Evolutionary conservation across 192 early-diverging fungal species (phyloP).

Genomic region (Gigaspora rosea): DNA sequence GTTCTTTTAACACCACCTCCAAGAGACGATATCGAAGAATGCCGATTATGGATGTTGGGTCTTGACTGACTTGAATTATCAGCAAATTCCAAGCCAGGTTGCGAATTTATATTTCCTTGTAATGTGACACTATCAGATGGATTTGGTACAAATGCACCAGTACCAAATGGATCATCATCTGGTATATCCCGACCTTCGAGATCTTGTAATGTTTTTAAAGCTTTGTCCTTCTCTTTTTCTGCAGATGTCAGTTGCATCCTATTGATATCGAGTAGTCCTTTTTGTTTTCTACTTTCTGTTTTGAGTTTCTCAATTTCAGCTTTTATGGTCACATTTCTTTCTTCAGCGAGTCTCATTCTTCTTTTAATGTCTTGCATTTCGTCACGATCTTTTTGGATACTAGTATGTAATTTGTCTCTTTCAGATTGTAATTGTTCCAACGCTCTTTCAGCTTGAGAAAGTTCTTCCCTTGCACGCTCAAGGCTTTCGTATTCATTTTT

Average conservation of each 20-base stretch:
- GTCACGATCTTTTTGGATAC: conserved; percentile 46
- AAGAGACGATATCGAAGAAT: conserved; percentile 20
- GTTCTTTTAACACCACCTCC: conserved; percentile 14
- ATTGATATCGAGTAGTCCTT: conserved; percentile 65
- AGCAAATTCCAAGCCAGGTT: background rate
- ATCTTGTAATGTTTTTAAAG: conserved; percentile 13
- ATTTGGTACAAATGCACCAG: background rate
- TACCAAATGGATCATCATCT: conserved; percentile 19
- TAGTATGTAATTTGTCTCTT: conserved; percentile 50
- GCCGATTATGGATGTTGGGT: conserved; percentile 5
- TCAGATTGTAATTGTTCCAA: conserved; percentile 49
- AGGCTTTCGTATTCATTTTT: conserved; percentile 47
- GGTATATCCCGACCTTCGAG: background rate
- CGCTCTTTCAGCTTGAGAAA: conserved; percentile 50
- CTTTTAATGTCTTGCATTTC: conserved; percentile 52
- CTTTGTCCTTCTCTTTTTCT: conserved; percentile 62
- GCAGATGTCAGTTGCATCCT: conserved; percentile 59
- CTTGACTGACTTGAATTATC: background rate
- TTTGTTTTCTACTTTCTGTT: conserved; percentile 60
- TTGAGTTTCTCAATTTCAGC: conserved; percentile 58
- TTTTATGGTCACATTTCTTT: conserved; percentile 52
- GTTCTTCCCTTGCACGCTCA: conserved; percentile 51
- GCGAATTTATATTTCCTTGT: background rate
- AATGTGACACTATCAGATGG: background rate
- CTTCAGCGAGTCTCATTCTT: conserved; percentile 44